Base-by-base conservation (phyloP, 1,139 yeast species). In the Blastobotrys buckinghamii region DNA sequence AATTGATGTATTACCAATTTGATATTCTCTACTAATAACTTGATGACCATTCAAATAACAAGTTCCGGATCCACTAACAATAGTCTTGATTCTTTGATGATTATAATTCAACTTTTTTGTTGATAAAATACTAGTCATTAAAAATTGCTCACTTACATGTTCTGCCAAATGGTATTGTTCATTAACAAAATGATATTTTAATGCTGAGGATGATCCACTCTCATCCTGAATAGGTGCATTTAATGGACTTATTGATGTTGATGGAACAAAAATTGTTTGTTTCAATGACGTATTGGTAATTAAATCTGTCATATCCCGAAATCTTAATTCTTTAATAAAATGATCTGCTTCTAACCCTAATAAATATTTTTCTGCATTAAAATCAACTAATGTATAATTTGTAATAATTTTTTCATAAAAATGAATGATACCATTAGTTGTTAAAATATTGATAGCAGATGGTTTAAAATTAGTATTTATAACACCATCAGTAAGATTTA, bases 311-410 rank as follows among this genome's bases (percentile, higher is more conserved):
- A 88, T 67, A n/a, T 77, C 73, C 52, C 92, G 75, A 53, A 86
- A 79, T 45, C 78, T 70, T 20, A 88, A 60, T 59, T 88, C 96
- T 20, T 77, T 74, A 2, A 85, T 94, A 63, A 87, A 82, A 29
- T 73, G 73, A 1, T 82, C 73, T 45, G 80, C 82, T 51, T 80
- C 81, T 50, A 89, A 66, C 0, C 95, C 96, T 57, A 77, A 74
- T 8, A 90, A 68, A 47, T 85, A 79, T 61, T 84, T 88, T 55
- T 84, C 74, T 0, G 90, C 84, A n/a, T 81, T 80, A 67, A 86
- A 78, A 16, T 29, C 3, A 2, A 40, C 24, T 26, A 50, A 26
- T 12, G 71, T 56, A 51, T 39, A 65, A 50, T 77, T 67, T 20
- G 66, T 49, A 16, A 58, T n/a, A 15, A 68, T 40, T 19, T 67